These are phyloP conservation scores for Lodderomyces margitis DNA, from an alignment of 1,139 yeast species.

Conservation along the genomic window DNA sequence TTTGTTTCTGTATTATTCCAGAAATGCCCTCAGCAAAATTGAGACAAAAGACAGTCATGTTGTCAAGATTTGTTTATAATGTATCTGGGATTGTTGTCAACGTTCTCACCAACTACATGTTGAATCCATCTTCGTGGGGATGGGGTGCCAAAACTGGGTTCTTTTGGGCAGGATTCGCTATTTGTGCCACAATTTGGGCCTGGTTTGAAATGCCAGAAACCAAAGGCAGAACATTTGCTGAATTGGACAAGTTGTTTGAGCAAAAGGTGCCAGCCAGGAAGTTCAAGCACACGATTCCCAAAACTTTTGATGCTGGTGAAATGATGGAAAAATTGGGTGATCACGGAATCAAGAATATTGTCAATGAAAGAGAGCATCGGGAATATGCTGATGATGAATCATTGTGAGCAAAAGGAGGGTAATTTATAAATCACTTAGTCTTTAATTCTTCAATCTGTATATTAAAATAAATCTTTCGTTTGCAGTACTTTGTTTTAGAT, in stretches of 20 bases:
- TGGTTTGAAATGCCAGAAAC: conserved; percentile 61
- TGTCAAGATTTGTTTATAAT: conserved; percentile 52
- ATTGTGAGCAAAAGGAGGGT: neutral
- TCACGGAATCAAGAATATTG: conserved; percentile 27
- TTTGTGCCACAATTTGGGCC: conserved; percentile 40
- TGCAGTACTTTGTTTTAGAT: too few relatives aligned
- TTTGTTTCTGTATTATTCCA: conserved; percentile 54
- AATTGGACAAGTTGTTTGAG: conserved; percentile 53
- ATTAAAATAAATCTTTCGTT: too few relatives aligned
- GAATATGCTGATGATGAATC: conserved; percentile 10
- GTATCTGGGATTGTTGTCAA: conserved; percentile 42
- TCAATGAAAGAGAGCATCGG: conserved; percentile 22
- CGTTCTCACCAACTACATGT: conserved; percentile 55
- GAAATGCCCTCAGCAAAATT: conserved; percentile 57
- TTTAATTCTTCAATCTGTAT: conserved; percentile 1
- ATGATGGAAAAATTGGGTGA: conserved; percentile 38
- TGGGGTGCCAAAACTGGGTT: conserved; percentile 61
- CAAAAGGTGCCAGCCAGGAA: conserved; percentile 43
- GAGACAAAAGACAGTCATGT: conserved; percentile 54
- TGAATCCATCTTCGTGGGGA: conserved; percentile 55
- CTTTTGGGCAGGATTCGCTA: conserved; percentile 52
- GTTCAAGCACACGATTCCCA: conserved; percentile 31
- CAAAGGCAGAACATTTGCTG: conserved; percentile 56
- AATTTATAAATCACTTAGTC: neutral
- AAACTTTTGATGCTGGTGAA: conserved; percentile 29